These are phyloP conservation scores for Apiotrichum veenhuisii DNA, from an alignment of 1,284 basidiomycete genomes.

Conservation along the genomic window DNA sequence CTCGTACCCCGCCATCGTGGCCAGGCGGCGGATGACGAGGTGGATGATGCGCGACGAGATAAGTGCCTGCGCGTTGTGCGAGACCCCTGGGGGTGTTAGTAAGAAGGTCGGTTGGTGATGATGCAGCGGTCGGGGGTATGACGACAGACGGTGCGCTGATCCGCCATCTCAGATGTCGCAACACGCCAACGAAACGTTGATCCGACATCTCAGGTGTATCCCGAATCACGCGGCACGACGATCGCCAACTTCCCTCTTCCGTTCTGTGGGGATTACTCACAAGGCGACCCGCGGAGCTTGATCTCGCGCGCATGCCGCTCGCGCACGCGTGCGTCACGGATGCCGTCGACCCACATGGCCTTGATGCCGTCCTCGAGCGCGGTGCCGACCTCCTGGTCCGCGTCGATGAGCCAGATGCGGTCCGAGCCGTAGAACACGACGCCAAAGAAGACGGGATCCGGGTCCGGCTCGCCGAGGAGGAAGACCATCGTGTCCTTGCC, in stretches of 20 bases:
- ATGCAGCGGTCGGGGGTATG: no score
- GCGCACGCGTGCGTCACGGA: conserved; percentile 39
- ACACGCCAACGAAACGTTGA: no score
- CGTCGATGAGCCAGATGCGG: conserved; percentile 47
- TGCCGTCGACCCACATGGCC: conserved; percentile 40
- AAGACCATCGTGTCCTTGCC: conserved; percentile 46
- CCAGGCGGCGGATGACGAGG: conserved; percentile 29
- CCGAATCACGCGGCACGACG: no score
- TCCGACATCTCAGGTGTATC: no score
- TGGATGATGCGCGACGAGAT: conserved; percentile 44
- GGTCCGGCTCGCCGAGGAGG: conserved; percentile 34
- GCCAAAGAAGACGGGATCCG: conserved; percentile 44
- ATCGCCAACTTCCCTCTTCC: no score
- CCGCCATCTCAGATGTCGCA: no score
- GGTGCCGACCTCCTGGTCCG: conserved; percentile 44
- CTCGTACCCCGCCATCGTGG: conserved; percentile 27
- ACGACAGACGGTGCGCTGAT: no score
- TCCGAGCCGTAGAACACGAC: conserved; percentile 43
- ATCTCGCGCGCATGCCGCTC: conserved; percentile 46
- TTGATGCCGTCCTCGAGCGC: conserved; percentile 44
- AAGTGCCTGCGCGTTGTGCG: conserved; percentile 30
- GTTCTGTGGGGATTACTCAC: no score
- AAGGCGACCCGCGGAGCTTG: conserved; percentile 38
- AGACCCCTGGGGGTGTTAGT: no score
- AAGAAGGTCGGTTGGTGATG: no score